Conservation (phyloP, 805 yeast genomes). For the Millerozyma acaciae region DNA sequence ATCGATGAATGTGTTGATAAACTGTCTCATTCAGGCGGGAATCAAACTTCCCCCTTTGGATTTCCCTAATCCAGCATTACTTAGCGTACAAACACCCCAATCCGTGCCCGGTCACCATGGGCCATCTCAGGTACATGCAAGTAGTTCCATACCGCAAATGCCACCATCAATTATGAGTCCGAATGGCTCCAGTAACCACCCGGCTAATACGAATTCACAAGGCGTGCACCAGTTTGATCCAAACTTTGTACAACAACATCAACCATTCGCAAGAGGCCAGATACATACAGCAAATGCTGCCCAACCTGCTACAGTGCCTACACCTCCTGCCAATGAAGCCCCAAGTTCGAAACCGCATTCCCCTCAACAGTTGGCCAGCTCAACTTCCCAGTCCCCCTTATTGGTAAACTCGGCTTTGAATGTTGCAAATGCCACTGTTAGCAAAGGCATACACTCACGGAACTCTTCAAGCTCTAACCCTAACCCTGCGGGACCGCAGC, state of each 20-base stretch:
- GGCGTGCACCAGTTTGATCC: too few relatives aligned
- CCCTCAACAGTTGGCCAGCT: slow-evolving; percentile 10
- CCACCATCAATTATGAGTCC: slow-evolving; percentile 8
- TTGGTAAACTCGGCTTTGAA: slow-evolving; percentile 5
- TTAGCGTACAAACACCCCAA: slow-evolving; percentile 9
- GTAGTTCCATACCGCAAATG: slow-evolving; percentile 8
- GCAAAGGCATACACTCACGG: slow-evolving; percentile 1
- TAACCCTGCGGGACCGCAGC: slow-evolving; percentile 3
- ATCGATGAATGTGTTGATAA: slow-evolving; percentile 48
- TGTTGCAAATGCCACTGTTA: slow-evolving; percentile 6
- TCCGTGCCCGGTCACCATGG: slow-evolving; percentile 14
- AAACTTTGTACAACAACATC: slow-evolving; percentile 3
- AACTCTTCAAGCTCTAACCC: slow-evolving; percentile 4
- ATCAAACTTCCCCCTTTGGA: slow-evolving; percentile 65
- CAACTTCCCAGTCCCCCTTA: slow-evolving; percentile 13
- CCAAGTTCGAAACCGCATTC: slow-evolving; percentile 13
- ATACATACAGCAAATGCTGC: neutral
- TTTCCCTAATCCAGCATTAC: slow-evolving; percentile 41
- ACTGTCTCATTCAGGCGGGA: slow-evolving; percentile 53
- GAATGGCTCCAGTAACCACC: slow-evolving; percentile 3
- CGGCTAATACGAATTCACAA: slow-evolving; percentile 2
- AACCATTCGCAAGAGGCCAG: slow-evolving; percentile 4
- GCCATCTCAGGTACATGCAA: slow-evolving; percentile 5
- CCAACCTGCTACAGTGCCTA: slow-evolving; percentile 6
- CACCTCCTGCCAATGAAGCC: slow-evolving; percentile 11